Conservation (phyloP, 2,329 filamentous ascomycete species). For the Fusarium sp. region DNA sequence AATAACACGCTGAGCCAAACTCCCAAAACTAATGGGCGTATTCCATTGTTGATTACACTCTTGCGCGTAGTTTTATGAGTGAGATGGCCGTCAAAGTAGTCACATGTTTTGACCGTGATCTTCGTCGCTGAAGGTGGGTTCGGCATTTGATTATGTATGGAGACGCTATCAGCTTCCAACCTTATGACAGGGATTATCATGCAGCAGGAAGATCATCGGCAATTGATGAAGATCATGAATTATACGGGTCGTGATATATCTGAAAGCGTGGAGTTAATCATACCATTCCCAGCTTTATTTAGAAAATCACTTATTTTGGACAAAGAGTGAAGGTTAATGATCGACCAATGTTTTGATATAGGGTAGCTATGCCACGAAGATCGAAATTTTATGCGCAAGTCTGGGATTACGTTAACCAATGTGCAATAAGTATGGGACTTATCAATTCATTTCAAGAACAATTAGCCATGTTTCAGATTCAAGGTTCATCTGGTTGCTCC, state of each 20-base stretch:
- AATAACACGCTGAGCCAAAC: background rate
- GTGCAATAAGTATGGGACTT: background rate
- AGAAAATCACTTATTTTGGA: background rate
- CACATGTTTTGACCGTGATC: background rate
- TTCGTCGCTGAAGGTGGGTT: background rate
- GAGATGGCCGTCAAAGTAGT: background rate
- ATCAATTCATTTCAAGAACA: background rate
- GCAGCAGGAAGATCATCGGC: constrained; percentile 11
- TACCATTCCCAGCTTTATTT: background rate
- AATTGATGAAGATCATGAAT: constrained; percentile 1
- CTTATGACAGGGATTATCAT: constrained; percentile 11
- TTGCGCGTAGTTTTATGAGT: background rate
- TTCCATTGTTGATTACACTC: background rate
- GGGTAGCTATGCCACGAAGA: background rate
- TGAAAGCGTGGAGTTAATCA: background rate
- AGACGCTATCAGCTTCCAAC: background rate
- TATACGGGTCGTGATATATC: background rate
- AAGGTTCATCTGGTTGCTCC: constrained; percentile 7
- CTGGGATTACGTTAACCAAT: background rate
- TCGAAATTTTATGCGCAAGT: constrained; percentile 7
- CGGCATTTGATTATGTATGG: background rate
- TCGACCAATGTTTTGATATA: background rate
- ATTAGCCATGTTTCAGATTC: constrained; percentile 6
- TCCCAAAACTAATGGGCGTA: background rate
- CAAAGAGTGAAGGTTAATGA: too few relatives aligned